Percentiles rank a stretch among this genome's conserved stretches.
phyloP scores from a whole-genome alignment of 2,329 filamentous ascomycete genomes.

The Eurotiales sp. region DNA sequence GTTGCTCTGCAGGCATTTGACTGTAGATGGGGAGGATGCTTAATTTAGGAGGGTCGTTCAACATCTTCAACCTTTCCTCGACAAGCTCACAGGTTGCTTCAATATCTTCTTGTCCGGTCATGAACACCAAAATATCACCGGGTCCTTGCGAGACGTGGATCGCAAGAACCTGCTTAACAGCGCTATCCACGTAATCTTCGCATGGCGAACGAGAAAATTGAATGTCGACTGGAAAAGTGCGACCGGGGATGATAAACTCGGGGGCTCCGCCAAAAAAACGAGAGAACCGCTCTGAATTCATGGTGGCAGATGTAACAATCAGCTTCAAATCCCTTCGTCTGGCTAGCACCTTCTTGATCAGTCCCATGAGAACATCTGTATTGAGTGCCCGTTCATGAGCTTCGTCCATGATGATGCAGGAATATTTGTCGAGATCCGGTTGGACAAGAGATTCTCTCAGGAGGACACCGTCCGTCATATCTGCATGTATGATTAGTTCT shows the following conservation, averaged over 20 bases:
- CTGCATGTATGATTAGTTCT: slow-evolving; percentile 25
- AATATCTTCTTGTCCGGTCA: slow-evolving; percentile 99
- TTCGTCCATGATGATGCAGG: slow-evolving; percentile 99
- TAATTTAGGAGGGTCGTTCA: slow-evolving; percentile 92
- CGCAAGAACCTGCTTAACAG: slow-evolving; percentile 90
- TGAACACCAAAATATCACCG: slow-evolving; percentile 96
- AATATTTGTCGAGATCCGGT: slow-evolving; percentile 89
- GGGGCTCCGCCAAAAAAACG: slow-evolving; percentile 95
- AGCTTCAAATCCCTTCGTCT: slow-evolving; percentile 87
- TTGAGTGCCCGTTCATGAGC: slow-evolving; percentile 95
- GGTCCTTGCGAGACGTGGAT: slow-evolving; percentile 93
- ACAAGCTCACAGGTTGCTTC: slow-evolving; percentile 93
- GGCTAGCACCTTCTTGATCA: slow-evolving; percentile 95
- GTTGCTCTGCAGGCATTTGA: slow-evolving; percentile 97
- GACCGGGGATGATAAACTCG: slow-evolving; percentile 91
- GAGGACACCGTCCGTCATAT: slow-evolving; percentile 97
- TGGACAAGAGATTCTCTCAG: slow-evolving; percentile 91
- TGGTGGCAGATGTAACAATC: slow-evolving; percentile 96
- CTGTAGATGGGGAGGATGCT: slow-evolving; percentile 97
- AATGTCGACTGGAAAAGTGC: slow-evolving; percentile 95
- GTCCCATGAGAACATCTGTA: slow-evolving; percentile 93
- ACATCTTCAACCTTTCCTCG: slow-evolving; percentile 76
- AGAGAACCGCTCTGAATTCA: slow-evolving; percentile 96
- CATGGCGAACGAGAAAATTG: slow-evolving; percentile 93
- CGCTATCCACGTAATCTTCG: slow-evolving; percentile 95